These are phyloP conservation scores for Gnaphalium uliginosum DNA, from an alignment of 129 eudicot genomes.

Conservation along the genomic window DNA sequence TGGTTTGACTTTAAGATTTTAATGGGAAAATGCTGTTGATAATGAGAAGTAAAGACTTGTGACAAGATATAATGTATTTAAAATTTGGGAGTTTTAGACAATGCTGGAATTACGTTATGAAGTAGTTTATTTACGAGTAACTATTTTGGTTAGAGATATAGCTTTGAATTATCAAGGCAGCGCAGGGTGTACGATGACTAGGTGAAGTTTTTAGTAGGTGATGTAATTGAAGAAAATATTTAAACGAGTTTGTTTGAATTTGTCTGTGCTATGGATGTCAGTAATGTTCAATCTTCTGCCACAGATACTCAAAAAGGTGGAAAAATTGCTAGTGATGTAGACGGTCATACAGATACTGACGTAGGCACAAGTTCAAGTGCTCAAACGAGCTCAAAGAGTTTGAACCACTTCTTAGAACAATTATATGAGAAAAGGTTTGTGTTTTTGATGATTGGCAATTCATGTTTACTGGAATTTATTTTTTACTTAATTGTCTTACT, in stretches of 20 bases:
- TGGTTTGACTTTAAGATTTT: neutral
- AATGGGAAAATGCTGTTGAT: neutral
- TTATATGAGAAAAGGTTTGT: conserved; percentile 33
- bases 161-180: neutral
- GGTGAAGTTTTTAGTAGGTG: conserved; percentile 3
- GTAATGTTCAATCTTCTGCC: conserved; percentile 5
- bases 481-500: neutral
- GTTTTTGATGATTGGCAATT: neutral
- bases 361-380: conserved; percentile 33
- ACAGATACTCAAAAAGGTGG: conserved; percentile 29
- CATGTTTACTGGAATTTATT: neutral
- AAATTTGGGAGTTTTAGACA: neutral
- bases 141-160: neutral
- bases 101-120: neutral
- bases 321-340: conserved; percentile 6
- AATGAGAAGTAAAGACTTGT: neutral
- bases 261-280: neutral
- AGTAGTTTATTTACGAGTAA: neutral
- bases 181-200: neutral
- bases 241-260: neutral
- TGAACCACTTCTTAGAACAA: conserved; percentile 36
- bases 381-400: conserved; percentile 27
- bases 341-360: conserved; percentile 18
- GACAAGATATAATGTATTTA: neutral
- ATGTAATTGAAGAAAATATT: neutral